These are phyloP conservation scores for Aspergillus candidus DNA, from an alignment of 2,329 filamentous ascomycete species.

Conservation along the genomic window DNA sequence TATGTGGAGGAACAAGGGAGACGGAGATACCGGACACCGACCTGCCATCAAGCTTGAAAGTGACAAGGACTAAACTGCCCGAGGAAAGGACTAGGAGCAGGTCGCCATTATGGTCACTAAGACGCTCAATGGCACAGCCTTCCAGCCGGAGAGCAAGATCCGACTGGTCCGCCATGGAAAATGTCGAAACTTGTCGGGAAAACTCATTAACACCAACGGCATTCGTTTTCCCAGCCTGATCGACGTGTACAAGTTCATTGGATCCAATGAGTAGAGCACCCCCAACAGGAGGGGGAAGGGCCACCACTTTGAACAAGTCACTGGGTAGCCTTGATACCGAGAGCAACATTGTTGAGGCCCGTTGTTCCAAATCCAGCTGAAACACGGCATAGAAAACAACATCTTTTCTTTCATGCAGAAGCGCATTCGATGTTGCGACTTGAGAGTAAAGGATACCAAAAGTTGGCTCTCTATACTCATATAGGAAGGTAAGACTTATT, in stretches of 20 bases:
- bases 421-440: constrained; percentile 63
- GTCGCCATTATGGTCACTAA: constrained; percentile 73
- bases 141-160: constrained; percentile 74
- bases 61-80: constrained; percentile 68
- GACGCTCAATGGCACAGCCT: constrained; percentile 67
- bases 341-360: constrained; percentile 84
- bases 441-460: constrained; percentile 88
- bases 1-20: constrained; percentile 55
- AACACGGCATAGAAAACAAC: constrained; percentile 88
- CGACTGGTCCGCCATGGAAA: constrained; percentile 80
- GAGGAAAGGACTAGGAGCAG: constrained; percentile 74
- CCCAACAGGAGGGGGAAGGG: constrained; percentile 78
- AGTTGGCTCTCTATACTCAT: constrained; percentile 96
- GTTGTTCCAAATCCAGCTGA: constrained; percentile 87
- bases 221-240: constrained; percentile 89
- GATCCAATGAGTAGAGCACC: constrained; percentile 79
- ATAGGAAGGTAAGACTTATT: constrained; percentile 83
- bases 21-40: constrained; percentile 84
- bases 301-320: constrained; percentile 75
- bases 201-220: constrained; percentile 91
- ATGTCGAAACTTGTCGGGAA: constrained; percentile 73
- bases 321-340: constrained; percentile 80
- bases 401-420: constrained; percentile 72
- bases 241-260: constrained; percentile 91
- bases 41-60: constrained; percentile 81